Conservation (phyloP, 106 monocot genomes). For the Apostasia ramifera region DNA sequence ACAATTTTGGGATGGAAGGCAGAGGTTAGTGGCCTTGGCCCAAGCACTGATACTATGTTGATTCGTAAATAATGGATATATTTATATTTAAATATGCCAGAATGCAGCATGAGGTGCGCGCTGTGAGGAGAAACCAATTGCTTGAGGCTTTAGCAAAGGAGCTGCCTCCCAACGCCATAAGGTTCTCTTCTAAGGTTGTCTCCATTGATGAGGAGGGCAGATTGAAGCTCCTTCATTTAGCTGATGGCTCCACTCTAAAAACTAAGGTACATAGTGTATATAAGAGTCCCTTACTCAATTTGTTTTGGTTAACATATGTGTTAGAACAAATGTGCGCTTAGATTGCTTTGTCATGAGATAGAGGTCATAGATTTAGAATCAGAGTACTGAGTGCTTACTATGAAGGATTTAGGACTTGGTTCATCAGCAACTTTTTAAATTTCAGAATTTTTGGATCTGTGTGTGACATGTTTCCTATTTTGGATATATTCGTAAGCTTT, state of each 20-base stretch:
- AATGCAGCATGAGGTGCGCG: conserved; percentile 32
- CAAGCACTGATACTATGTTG: background rate
- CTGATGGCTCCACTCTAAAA: conserved; percentile 50
- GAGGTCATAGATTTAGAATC: too few species aligned
- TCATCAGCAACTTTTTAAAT: too few species aligned
- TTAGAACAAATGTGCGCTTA: too few species aligned
- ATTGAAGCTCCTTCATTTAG: conserved; percentile 40
- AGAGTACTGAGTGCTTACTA: too few species aligned
- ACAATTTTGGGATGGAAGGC: background rate
- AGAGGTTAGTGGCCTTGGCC: background rate
- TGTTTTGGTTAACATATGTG: too few species aligned
- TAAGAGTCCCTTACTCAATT: background rate
- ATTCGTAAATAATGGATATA: background rate
- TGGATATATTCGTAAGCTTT: too few species aligned
- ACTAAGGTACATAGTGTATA: conserved; percentile 37
- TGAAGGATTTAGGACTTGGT: too few species aligned
- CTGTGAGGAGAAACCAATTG: conserved; percentile 34
- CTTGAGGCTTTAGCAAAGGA: conserved; percentile 41
- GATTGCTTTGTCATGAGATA: too few species aligned
- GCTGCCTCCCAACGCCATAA: conserved; percentile 42
- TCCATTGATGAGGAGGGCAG: conserved; percentile 32
- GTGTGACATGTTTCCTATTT: too few species aligned
- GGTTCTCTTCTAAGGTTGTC: conserved; percentile 44
- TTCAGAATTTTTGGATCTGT: too few species aligned
- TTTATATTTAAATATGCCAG: conserved; percentile 11